Evolutionary conservation across 208 protist genomes (phyloP).

Genomic region (Entamoeba dispar): DNA sequence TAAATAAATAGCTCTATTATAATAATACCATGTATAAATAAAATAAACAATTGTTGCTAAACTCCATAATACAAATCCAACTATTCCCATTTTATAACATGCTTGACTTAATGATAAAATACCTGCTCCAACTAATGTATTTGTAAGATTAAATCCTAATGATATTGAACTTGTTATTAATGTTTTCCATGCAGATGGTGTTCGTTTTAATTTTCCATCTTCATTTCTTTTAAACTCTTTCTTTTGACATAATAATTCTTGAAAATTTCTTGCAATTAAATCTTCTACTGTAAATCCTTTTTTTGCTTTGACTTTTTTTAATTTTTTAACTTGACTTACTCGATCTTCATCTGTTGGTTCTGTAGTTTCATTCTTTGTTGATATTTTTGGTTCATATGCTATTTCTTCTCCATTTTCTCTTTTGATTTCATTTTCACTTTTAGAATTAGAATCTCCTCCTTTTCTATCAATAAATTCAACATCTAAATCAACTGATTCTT

Average conservation of each 20-base stretch:
- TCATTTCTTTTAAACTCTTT: background rate
- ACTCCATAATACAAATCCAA: background rate
- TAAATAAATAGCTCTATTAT: background rate
- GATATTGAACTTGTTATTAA: background rate
- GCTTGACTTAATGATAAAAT: background rate
- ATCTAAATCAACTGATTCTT: background rate
- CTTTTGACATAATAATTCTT: background rate
- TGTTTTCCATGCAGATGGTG: background rate
- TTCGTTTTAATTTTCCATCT: background rate
- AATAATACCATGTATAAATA: background rate
- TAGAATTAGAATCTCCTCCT: background rate
- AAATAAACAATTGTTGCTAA: background rate
- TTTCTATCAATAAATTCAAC: background rate
- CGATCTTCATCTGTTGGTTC: background rate
- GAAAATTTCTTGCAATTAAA: background rate
- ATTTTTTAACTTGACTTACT: background rate
- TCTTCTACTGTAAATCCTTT: background rate
- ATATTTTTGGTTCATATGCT: background rate
- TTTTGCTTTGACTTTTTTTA: background rate
- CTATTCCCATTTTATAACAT: background rate
- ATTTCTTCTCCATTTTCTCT: background rate
- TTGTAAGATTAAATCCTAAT: background rate
- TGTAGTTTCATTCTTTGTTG: background rate
- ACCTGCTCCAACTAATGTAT: background rate
- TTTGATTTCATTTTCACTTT: background rate